Percentiles rank a stretch among this genome's conserved stretches.
phyloP scores from a whole-genome alignment of 495 filamentous ascomycete species.

The Penicillium soppii region DNA sequence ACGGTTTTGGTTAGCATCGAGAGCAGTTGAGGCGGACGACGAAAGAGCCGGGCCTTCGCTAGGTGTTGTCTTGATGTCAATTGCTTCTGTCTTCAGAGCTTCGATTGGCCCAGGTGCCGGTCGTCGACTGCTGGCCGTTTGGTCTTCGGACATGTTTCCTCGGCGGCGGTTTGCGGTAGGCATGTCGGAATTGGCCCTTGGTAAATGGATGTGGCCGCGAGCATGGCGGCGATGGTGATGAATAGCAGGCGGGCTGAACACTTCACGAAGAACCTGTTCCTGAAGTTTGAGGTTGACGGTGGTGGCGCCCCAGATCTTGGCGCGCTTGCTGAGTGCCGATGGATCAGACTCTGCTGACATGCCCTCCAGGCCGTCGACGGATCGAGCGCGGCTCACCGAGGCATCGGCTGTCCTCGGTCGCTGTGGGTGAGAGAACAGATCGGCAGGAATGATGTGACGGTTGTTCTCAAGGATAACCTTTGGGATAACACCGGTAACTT shows the following conservation, averaged over 20 bases:
- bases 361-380: constrained; percentile 14
- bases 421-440: constrained; percentile 56
- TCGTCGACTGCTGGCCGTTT: constrained; percentile 24
- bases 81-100: constrained; percentile 23
- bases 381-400: constrained; percentile 17
- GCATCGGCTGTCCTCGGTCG: constrained; percentile 31
- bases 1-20: constrained; percentile 35
- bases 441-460: constrained; percentile 88
- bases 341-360: constrained; percentile 17
- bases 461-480: constrained; percentile 96
- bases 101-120: constrained; percentile 11
- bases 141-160: constrained; percentile 35
- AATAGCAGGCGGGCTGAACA: constrained; percentile 82
- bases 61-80: constrained; percentile 28
- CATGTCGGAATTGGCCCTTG: constrained; percentile 40
- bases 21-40: constrained; percentile 45
- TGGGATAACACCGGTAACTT: constrained; percentile 63
- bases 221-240: constrained; percentile 62
- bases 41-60: constrained; percentile 34
- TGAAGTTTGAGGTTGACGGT: constrained; percentile 84
- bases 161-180: constrained; percentile 16
- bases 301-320: constrained; percentile 90
- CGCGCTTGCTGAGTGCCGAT: constrained; percentile 35
- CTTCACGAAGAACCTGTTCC: constrained; percentile 91
- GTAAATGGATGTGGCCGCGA: constrained; percentile 59